phyloP scores from a whole-genome alignment of 2,329 filamentous ascomycete genomes.

The Tolypocladium guangdongense region DNA sequence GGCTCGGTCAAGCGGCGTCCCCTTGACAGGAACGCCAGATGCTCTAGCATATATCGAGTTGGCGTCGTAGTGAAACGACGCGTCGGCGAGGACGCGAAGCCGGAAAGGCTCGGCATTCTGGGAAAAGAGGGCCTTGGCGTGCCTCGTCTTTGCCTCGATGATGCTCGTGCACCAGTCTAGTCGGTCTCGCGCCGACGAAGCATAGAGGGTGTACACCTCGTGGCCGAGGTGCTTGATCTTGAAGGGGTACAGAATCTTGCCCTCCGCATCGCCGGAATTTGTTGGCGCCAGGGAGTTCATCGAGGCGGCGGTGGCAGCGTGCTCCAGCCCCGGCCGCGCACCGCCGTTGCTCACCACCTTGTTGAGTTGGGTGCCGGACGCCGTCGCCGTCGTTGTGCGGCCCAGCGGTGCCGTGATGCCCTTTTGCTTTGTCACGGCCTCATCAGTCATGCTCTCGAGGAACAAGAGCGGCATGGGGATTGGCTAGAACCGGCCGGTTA shows the following conservation, averaged over 20 bases:
- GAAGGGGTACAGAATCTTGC: conserved; percentile 87
- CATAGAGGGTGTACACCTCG: conserved; percentile 85
- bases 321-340: conserved; percentile 50
- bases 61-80: conserved; percentile 73
- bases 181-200: conserved; percentile 61
- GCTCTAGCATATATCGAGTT: conserved; percentile 48
- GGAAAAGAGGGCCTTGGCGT: conserved; percentile 76
- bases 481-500: conserved; percentile 37
- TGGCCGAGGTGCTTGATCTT: conserved; percentile 90
- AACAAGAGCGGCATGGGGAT: conserved; percentile 96
- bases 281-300: conserved; percentile 38
- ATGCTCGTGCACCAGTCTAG: conserved; percentile 91
- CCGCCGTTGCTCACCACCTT: conserved; percentile 41
- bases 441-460: conserved; percentile 84
- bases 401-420: conserved; percentile 54
- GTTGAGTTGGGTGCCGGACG: conserved; percentile 46
- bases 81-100: conserved; percentile 82
- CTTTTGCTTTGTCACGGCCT: conserved; percentile 76
- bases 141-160: conserved; percentile 85
- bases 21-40: conserved; percentile 64
- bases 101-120: conserved; percentile 96
- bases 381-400: conserved; percentile 49
- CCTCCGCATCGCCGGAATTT: conserved; percentile 57
- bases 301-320: conserved; percentile 56
- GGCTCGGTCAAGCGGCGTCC: conserved; percentile 83